Evolutionary conservation across 805 yeast genomes (phyloP).

Genomic region (Kodamaea kakaduensis): DNA sequence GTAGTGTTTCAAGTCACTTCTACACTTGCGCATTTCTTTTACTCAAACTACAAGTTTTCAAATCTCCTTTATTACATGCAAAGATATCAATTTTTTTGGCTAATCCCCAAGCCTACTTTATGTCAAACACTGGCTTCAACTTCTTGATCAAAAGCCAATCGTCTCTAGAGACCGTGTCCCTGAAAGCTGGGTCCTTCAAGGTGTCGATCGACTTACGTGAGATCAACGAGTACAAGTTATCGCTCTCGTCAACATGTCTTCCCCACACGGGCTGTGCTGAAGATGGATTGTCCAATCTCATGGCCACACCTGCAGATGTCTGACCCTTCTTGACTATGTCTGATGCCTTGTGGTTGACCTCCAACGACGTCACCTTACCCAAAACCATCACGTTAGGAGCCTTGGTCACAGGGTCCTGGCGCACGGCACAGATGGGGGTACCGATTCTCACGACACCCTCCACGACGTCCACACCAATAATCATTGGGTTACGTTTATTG

Average conservation of each 20-base stretch:
- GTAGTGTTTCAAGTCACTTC: no score
- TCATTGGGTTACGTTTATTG: conserved; percentile 98
- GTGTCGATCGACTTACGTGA: conserved; percentile 90
- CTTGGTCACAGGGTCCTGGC: conserved; percentile 80
- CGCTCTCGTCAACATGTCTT: conserved; percentile 94
- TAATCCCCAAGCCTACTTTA: conserved; percentile 52
- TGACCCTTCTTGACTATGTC: conserved; percentile 87
- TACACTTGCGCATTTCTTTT: no score
- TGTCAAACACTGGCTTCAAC: conserved; percentile 84
- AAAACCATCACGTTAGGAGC: conserved; percentile 64
- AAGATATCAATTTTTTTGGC: no score
- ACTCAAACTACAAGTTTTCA: not conserved
- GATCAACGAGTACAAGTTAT: conserved; percentile 83
- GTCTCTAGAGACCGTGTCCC: conserved; percentile 88
- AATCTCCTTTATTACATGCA: conserved; percentile 1
- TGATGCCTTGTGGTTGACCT: conserved; percentile 87
- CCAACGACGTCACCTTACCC: conserved; percentile 90
- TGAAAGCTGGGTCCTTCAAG: conserved; percentile 97
- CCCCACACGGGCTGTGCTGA: conserved; percentile 98
- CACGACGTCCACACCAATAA: conserved; percentile 94
- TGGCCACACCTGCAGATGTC: conserved; percentile 97
- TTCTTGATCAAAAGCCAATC: conserved; percentile 93
- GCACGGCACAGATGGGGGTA: conserved; percentile 94
- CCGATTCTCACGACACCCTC: conserved; percentile 90
- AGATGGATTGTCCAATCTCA: conserved; percentile 92